A percentile compares a stretch with the other conserved stretches of the same genome.
Evolutionary conservation across 2,329 filamentous ascomycete genomes (phyloP).

Genomic region (Neofusicoccum ribis): DNA sequence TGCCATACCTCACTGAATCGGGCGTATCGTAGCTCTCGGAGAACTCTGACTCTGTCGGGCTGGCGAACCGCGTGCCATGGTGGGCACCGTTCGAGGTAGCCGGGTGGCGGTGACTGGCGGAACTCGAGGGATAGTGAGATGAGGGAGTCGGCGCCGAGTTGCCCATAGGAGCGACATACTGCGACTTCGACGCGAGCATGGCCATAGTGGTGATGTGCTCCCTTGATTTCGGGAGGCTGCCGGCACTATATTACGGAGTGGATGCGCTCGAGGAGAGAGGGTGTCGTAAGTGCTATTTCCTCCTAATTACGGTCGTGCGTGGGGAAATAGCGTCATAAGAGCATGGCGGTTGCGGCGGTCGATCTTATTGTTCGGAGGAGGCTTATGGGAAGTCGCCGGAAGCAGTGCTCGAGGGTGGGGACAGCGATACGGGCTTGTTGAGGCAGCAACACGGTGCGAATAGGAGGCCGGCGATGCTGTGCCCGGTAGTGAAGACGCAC

Average conservation of each 20-base stretch:
- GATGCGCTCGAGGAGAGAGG: neutral
- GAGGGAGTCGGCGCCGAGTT: slow-evolving; percentile 31
- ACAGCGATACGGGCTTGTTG: neutral
- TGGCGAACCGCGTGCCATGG: slow-evolving; percentile 62
- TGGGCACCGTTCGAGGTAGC: slow-evolving; percentile 36
- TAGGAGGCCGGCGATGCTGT: slow-evolving; percentile 5
- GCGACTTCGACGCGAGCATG: slow-evolving; percentile 74
- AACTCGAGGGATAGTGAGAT: slow-evolving; percentile 36
- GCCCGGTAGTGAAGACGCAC: neutral
- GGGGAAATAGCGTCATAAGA: slow-evolving; percentile 15
- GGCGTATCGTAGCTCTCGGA: slow-evolving; percentile 73
- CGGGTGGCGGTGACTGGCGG: slow-evolving; percentile 38
- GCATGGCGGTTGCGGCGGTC: slow-evolving; percentile 10
- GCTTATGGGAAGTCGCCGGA: neutral
- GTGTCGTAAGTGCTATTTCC: slow-evolving; percentile 8
- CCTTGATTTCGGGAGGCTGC: neutral
- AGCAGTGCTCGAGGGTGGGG: neutral
- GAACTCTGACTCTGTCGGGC: slow-evolving; percentile 90
- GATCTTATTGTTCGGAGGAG: slow-evolving; percentile 6
- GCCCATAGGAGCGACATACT: slow-evolving; percentile 59
- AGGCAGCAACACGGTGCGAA: slow-evolving; percentile 1
- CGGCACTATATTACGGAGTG: neutral
- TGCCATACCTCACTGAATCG: slow-evolving; percentile 54
- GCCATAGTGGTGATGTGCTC: slow-evolving; percentile 55
- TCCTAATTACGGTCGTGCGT: slow-evolving; percentile 9